Evolutionary conservation across 2,329 filamentous ascomycete species (phyloP).

Genomic region (Epichloe sp.): DNA sequence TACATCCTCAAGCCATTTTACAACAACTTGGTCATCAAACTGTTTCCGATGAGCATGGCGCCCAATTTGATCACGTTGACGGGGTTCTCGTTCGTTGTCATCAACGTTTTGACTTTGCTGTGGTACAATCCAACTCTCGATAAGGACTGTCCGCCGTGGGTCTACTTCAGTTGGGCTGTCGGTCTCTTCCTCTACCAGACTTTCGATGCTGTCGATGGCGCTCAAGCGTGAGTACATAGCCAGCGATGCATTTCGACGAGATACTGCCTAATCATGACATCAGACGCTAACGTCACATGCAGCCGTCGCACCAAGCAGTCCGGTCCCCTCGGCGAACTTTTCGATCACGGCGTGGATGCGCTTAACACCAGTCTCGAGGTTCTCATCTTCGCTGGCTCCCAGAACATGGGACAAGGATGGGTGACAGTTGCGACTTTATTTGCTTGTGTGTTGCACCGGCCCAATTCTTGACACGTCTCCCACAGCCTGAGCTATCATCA

Average conservation of each 20-base stretch:
- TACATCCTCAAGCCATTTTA: slow-evolving; percentile 98
- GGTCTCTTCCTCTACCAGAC: slow-evolving; percentile 95
- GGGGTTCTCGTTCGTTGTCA: slow-evolving; percentile 78
- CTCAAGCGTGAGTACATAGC: slow-evolving; percentile 61
- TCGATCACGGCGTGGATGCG: slow-evolving; percentile 95
- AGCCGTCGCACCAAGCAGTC: slow-evolving; percentile 82
- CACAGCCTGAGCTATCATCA: neutral
- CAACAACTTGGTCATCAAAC: slow-evolving; percentile 82
- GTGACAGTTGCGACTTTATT: slow-evolving; percentile 74
- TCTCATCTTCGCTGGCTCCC: slow-evolving; percentile 77
- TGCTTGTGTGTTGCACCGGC: slow-evolving; percentile 44
- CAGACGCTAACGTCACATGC: slow-evolving; percentile 1
- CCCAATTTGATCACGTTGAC: slow-evolving; percentile 77
- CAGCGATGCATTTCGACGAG: neutral
- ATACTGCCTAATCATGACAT: neutral
- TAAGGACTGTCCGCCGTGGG: slow-evolving; percentile 86
- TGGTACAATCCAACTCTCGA: slow-evolving; percentile 95
- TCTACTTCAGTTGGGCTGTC: slow-evolving; percentile 82
- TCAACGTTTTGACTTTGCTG: slow-evolving; percentile 80
- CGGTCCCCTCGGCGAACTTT: slow-evolving; percentile 87
- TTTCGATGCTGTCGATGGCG: slow-evolving; percentile 92
- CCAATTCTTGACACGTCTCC: neutral
- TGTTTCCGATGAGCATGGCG: slow-evolving; percentile 94
- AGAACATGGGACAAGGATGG: slow-evolving; percentile 91
- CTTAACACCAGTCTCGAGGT: slow-evolving; percentile 92